These are phyloP conservation scores for Nicotiana otophora DNA, from an alignment of 257 asterid species.

Conservation along the genomic window DNA sequence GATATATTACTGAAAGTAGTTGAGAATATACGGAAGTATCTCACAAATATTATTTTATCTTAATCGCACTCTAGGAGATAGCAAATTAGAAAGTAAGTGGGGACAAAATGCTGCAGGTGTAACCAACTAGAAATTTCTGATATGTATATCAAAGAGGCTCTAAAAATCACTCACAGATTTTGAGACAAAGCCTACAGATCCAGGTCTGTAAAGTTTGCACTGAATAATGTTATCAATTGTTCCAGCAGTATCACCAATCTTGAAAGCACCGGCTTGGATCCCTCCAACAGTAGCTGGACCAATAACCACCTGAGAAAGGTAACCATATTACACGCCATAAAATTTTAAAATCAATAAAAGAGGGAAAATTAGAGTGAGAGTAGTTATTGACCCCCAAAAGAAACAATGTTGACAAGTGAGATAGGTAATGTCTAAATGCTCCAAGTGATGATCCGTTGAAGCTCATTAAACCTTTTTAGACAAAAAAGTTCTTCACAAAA, in stretches of 20 bases:
- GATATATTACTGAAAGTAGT: neutral
- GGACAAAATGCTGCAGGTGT: neutral
- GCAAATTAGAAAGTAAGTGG: neutral
- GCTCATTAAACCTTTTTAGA: neutral
- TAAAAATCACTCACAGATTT: conserved; percentile 66
- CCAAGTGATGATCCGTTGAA: neutral
- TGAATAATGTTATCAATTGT: conserved; percentile 92
- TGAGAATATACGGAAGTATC: neutral
- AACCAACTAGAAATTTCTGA: neutral
- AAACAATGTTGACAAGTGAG: too few relatives aligned
- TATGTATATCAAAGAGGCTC: neutral
- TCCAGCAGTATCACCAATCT: conserved; percentile 99
- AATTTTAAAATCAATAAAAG: neutral
- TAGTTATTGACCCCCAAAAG: neutral
- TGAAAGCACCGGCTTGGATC: conserved; percentile 98
- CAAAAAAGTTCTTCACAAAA: neutral
- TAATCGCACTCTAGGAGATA: neutral
- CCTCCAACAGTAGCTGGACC: conserved; percentile 99
- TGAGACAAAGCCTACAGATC: conserved; percentile 97
- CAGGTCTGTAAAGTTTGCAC: conserved; percentile 96
- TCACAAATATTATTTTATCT: neutral
- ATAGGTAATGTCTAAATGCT: neutral
- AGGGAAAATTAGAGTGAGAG: neutral
- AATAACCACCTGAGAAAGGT: conserved; percentile 61
- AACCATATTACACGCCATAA: conserved; percentile 8